These are phyloP conservation scores for Amanita rubescens DNA, from an alignment of 768 basidiomycete genomes.

Conservation along the genomic window DNA sequence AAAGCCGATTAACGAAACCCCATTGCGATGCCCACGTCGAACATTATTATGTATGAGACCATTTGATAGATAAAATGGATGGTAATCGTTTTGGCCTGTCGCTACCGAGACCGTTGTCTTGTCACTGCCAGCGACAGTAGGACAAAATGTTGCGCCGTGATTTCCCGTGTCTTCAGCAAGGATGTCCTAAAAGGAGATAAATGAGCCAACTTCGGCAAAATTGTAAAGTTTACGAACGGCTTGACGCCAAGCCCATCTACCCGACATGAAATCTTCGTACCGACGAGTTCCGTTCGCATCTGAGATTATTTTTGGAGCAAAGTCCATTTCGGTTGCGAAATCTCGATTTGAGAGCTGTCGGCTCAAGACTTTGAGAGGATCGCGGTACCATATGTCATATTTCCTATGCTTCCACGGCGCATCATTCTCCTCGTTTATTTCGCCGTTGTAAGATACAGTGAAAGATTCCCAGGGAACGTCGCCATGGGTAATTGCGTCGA, in stretches of 20 bases:
- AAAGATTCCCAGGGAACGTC: neutral
- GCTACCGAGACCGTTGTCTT: neutral
- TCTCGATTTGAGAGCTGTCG: neutral
- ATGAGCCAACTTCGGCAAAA: neutral
- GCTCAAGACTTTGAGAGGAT: neutral
- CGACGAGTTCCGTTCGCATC: neutral
- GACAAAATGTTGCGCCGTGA: neutral
- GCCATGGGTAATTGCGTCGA: neutral
- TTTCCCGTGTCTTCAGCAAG: neutral
- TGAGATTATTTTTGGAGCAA: neutral
- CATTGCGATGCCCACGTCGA: constrained; percentile 8
- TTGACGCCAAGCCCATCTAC: neutral
- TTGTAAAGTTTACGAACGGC: neutral
- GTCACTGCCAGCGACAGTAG: neutral
- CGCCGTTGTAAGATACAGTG: neutral
- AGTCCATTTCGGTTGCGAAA: neutral
- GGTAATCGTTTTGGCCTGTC: constrained; percentile 2
- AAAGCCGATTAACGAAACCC: constrained; percentile 7
- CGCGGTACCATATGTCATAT: neutral
- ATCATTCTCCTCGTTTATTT: constrained; percentile 1
- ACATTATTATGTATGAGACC: constrained; percentile 10
- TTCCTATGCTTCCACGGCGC: neutral
- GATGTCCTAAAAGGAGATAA: neutral
- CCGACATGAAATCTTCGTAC: neutral
- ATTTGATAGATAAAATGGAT: constrained; percentile 8